These are phyloP conservation scores for Petunia axillaris DNA, from an alignment of 257 asterid species.

Conservation along the genomic window DNA sequence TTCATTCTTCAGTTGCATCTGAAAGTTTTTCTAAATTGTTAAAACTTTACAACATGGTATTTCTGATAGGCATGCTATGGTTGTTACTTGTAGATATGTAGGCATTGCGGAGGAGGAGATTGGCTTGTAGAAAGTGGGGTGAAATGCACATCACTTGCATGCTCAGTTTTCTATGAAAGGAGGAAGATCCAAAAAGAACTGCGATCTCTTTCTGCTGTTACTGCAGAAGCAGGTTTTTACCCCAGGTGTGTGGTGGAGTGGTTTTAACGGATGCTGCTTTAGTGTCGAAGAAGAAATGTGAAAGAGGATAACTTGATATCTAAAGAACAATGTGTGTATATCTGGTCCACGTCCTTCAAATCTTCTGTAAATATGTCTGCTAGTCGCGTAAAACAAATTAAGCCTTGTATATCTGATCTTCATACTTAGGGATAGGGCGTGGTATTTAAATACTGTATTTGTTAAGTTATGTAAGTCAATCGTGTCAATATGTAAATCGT, in stretches of 20 bases:
- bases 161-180: constrained; percentile 87
- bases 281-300: not conserved
- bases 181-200: constrained; percentile 81
- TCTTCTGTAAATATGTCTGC: not conserved
- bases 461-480: too few relatives aligned
- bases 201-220: constrained; percentile 63
- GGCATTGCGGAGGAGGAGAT: constrained; percentile 97
- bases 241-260: constrained; percentile 81
- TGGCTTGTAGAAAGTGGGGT: constrained; percentile 84
- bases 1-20: not conserved
- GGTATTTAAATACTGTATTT: not conserved
- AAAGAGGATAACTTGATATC: not conserved
- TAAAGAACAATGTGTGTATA: not conserved
- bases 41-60: not conserved
- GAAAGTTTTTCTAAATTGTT: too few relatives aligned
- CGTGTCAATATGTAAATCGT: too few relatives aligned
- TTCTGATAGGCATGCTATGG: not conserved
- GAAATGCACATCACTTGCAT: constrained; percentile 84
- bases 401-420: not conserved
- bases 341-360: not conserved
- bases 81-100: constrained; percentile 62
- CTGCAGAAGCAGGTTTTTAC: constrained; percentile 62
- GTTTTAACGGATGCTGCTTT: constrained; percentile 48
- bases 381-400: constrained; percentile 15
- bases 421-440: not conserved